phyloP scores from a whole-genome alignment of 2,329 filamentous ascomycete genomes.

The Hortaea werneckii region DNA sequence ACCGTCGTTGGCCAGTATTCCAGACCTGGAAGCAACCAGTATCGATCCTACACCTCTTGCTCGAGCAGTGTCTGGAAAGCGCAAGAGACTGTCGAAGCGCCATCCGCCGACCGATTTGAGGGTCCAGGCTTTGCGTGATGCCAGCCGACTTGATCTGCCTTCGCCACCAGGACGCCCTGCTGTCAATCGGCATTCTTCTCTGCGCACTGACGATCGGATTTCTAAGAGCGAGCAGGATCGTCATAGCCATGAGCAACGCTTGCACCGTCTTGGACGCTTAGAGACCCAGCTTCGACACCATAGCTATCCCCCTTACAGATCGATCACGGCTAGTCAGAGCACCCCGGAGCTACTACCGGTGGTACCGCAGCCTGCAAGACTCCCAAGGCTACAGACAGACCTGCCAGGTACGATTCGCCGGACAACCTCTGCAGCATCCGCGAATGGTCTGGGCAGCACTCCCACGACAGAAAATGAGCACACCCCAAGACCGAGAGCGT shows the following conservation, averaged over 20 bases:
- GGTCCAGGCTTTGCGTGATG: not conserved
- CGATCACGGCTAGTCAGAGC: not conserved
- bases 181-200: constrained; percentile 13
- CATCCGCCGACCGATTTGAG: not conserved
- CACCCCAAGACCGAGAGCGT: constrained; percentile 10
- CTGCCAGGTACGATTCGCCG: too few relatives aligned
- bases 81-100: not conserved
- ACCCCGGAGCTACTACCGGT: too few relatives aligned
- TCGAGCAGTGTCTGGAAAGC: not conserved
- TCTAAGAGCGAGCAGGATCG: not conserved
- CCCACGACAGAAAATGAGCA: not conserved
- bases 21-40: constrained; percentile 1
- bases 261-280: constrained; percentile 4
- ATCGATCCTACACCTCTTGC: not conserved
- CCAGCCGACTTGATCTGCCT: not conserved
- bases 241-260: not conserved
- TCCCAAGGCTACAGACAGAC: too few relatives aligned
- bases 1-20: constrained; percentile 4
- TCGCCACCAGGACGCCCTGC: not conserved
- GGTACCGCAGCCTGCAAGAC: too few relatives aligned
- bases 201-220: constrained; percentile 3
- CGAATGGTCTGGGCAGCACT: too few relatives aligned
- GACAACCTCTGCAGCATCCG: too few relatives aligned
- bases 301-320: not conserved
- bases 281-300: constrained; percentile 1